These are phyloP conservation scores for Penicillium maclennaniae DNA, from an alignment of 495 filamentous ascomycete species.

Conservation along the genomic window DNA sequence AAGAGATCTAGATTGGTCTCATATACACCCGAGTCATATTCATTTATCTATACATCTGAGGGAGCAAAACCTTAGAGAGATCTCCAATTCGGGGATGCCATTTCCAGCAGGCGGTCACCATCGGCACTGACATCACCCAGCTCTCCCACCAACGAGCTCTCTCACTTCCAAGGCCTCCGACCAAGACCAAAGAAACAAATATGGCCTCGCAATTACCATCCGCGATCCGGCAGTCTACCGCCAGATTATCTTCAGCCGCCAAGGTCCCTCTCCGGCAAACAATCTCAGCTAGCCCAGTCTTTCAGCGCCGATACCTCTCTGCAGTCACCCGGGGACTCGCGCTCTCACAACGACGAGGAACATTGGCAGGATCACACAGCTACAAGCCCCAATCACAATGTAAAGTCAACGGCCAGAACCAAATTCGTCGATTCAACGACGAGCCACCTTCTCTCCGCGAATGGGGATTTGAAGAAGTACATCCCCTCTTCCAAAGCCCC, in stretches of 20 bases:
- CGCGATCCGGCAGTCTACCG: slow-evolving; percentile 15
- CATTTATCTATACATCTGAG: neutral
- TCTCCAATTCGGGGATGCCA: neutral
- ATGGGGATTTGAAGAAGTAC: slow-evolving; percentile 46
- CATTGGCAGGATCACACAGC: neutral
- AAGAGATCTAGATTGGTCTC: neutral
- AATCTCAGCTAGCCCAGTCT: slow-evolving; percentile 7
- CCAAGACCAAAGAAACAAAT: neutral
- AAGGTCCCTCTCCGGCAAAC: slow-evolving; percentile 15
- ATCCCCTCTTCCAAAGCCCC: slow-evolving; percentile 1
- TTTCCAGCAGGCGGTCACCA: slow-evolving; percentile 20
- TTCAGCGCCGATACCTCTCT: slow-evolving; percentile 15
- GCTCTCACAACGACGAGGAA: slow-evolving; percentile 2
- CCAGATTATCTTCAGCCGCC: slow-evolving; percentile 9
- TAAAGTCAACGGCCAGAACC: neutral
- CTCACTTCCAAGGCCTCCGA: neutral
- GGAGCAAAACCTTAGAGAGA: neutral
- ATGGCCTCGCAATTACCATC: slow-evolving; percentile 28
- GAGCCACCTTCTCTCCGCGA: slow-evolving; percentile 18
- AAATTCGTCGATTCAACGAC: slow-evolving; percentile 26
- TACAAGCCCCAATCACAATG: neutral
- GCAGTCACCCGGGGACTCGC: slow-evolving; percentile 15
- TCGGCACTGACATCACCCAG: slow-evolving; percentile 34
- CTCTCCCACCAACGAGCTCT: slow-evolving; percentile 1
- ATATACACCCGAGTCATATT: neutral